phyloP scores from a whole-genome alignment of 768 basidiomycete species.

The Pulveroboletus sp. region DNA sequence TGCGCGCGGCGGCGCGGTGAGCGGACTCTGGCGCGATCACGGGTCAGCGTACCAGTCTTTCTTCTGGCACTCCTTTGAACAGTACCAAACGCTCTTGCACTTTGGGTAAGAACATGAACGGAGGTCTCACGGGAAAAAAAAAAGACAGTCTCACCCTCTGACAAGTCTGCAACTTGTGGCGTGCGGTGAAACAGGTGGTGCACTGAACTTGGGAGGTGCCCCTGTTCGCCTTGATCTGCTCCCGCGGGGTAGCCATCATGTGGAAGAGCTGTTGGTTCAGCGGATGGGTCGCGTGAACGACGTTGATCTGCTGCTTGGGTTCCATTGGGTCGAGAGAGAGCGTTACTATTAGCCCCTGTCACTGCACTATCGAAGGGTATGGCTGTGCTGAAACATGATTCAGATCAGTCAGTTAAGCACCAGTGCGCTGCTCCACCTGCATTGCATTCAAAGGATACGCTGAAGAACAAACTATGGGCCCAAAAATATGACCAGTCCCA shows the following conservation, averaged over 20 bases:
- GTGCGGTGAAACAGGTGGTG: conserved; percentile 11
- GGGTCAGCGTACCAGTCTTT: conserved; percentile 12
- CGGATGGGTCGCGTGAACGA: conserved; percentile 12
- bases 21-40: too few relatives aligned
- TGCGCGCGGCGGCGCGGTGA: background rate
- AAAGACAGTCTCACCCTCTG: conserved; percentile 1
- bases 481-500: too few relatives aligned
- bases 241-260: conserved; percentile 2
- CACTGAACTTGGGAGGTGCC: conserved; percentile 5
- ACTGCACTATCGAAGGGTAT: too few relatives aligned
- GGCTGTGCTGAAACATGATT: too few relatives aligned
- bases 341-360: too few relatives aligned
- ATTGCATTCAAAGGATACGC: too few relatives aligned
- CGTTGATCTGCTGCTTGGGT: background rate
- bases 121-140: too few relatives aligned
- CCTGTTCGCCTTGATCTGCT: conserved; percentile 10
- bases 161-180: conserved; percentile 10
- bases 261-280: conserved; percentile 5
- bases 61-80: conserved; percentile 20
- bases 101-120: background rate
- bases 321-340: conserved; percentile 4
- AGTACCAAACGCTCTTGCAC: conserved; percentile 22
- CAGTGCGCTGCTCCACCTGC: too few relatives aligned
- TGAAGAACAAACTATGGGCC: too few relatives aligned
- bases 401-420: too few relatives aligned